Percentiles rank a stretch among this genome's conserved stretches.
These are phyloP conservation scores for Talaromyces sp. DNA, from an alignment of 2,329 filamentous ascomycete genomes.

Conservation along the genomic window DNA sequence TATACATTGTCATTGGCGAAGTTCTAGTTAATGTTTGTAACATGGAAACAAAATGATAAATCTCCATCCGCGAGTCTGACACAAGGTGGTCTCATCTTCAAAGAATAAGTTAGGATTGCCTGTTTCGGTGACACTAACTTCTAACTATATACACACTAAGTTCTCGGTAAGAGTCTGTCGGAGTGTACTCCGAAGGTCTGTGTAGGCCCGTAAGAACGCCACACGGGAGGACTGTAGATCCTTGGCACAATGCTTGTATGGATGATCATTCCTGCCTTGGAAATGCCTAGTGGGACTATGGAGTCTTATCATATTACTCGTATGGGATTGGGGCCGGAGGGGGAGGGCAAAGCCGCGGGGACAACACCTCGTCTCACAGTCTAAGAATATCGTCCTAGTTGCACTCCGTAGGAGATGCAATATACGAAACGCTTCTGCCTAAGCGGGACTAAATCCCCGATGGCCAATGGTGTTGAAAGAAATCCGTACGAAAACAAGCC, in stretches of 20 bases:
- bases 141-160: background rate
- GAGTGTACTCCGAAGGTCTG: background rate
- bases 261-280: background rate
- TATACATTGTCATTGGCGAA: too few species aligned
- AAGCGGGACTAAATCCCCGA: background rate
- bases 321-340: too few species aligned
- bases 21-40: too few species aligned
- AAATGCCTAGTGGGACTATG: background rate
- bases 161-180: background rate
- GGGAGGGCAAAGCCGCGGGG: too few species aligned
- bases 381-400: background rate
- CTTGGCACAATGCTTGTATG: constrained; percentile 2
- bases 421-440: constrained; percentile 3
- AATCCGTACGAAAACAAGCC: too few species aligned
- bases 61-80: background rate
- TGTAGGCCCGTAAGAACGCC: background rate
- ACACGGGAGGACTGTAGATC: constrained; percentile 2
- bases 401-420: too few species aligned
- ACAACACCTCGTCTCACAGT: background rate
- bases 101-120: background rate
- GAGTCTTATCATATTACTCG: background rate
- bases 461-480: too few species aligned
- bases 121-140: background rate
- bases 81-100: background rate
- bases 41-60: background rate